Conservation (phyloP, 2,329 filamentous ascomycete genomes). For the Oidium heveae region DNA sequence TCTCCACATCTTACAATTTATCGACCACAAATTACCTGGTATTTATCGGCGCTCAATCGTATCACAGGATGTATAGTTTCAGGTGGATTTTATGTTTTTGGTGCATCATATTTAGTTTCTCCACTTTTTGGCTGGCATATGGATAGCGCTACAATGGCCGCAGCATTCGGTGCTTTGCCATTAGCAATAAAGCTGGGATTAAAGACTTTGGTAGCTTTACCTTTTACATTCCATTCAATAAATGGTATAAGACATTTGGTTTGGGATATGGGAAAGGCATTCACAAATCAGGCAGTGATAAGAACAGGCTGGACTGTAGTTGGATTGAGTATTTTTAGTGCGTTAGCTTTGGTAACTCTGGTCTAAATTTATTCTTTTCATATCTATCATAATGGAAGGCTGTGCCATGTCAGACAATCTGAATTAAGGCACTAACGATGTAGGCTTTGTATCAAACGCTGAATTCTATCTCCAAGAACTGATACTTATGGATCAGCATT, state of each 20-base stretch:
- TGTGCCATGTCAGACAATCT: too few relatives aligned
- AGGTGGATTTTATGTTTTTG: conserved; percentile 40
- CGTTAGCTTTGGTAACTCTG: conserved; percentile 14
- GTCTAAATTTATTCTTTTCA: conserved; percentile 3
- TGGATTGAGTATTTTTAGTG: conserved; percentile 25
- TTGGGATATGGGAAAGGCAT: conserved; percentile 38
- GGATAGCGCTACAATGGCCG: conserved; percentile 35
- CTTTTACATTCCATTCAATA: conserved; percentile 41
- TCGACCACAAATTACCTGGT: conserved; percentile 45
- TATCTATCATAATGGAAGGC: background rate
- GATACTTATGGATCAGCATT: too few relatives aligned
- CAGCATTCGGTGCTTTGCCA: conserved; percentile 36
- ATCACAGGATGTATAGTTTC: conserved; percentile 35
- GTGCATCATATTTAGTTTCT: conserved; percentile 36
- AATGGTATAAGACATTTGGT: conserved; percentile 48
- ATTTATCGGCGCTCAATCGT: conserved; percentile 32
- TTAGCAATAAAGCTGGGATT: conserved; percentile 28
- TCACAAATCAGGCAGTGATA: conserved; percentile 39
- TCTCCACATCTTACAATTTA: conserved; percentile 49
- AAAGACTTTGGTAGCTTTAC: conserved; percentile 33
- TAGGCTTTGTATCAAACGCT: conserved; percentile 13
- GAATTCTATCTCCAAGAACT: too few relatives aligned
- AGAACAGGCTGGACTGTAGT: conserved; percentile 38
- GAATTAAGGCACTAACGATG: background rate
- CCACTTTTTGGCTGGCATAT: conserved; percentile 42